These are phyloP conservation scores for Xylogone sp. DNA, from an alignment of 2,329 filamentous ascomycete genomes.

Conservation along the genomic window DNA sequence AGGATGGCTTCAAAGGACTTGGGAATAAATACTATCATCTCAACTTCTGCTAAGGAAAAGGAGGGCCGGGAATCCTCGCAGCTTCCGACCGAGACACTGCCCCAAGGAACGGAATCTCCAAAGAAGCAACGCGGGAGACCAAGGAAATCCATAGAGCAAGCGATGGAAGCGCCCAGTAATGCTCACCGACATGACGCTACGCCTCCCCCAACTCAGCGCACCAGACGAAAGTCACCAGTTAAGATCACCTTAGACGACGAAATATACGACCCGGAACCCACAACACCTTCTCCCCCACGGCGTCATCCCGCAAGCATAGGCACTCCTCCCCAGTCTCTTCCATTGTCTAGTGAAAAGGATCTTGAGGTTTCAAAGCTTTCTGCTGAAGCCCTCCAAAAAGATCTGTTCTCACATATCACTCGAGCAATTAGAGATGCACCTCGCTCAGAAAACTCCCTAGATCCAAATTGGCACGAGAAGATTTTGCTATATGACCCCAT, in stretches of 20 bases:
- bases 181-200: too few species aligned
- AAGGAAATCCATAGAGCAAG: conserved; percentile 29
- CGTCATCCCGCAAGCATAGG: conserved; percentile 14
- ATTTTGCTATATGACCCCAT: conserved; percentile 93
- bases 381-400: conserved; percentile 37
- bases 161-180: too few species aligned
- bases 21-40: conserved; percentile 17
- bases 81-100: conserved; percentile 20
- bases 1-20: conserved; percentile 20
- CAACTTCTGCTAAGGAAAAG: conserved; percentile 1
- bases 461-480: conserved; percentile 82
- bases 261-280: conserved; percentile 46
- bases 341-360: conserved; percentile 5
- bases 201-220: conserved; percentile 18
- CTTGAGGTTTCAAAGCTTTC: conserved; percentile 12
- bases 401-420: conserved; percentile 50
- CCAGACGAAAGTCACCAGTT: conserved; percentile 19
- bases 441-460: conserved; percentile 41
- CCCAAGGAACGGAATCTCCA: conserved; percentile 28
- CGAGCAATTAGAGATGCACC: conserved; percentile 49
- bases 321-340: conserved; percentile 11
- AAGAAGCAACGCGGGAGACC: conserved; percentile 39
- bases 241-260: conserved; percentile 32
- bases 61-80: conserved; percentile 2
- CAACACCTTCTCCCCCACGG: conserved; percentile 22